Evolutionary conservation across 2,329 filamentous ascomycete genomes (phyloP).

Genomic region (Emmonsiellopsis sp.): DNA sequence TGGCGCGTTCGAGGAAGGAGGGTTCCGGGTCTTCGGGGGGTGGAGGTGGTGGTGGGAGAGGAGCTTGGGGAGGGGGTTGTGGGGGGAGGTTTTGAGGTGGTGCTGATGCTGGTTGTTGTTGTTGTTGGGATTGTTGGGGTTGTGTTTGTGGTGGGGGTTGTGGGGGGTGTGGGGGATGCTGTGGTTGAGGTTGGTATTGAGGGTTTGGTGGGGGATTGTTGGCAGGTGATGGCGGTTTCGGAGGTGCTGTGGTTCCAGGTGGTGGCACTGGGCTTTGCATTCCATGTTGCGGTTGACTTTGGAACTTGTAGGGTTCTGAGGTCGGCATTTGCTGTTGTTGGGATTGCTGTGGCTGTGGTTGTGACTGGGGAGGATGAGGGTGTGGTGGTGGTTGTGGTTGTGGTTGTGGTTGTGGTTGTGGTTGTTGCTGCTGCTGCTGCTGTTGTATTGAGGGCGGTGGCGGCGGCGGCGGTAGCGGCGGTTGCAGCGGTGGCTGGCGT

Average conservation of each 20-base stretch:
- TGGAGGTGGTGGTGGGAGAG: neutral
- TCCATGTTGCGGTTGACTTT: slow-evolving; percentile 5
- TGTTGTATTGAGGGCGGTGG: slow-evolving; percentile 11
- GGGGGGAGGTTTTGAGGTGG: slow-evolving; percentile 13
- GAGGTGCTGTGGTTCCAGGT: slow-evolving; percentile 13
- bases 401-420: slow-evolving; percentile 8
- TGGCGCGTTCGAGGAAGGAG: slow-evolving; percentile 32
- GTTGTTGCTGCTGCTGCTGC: slow-evolving; percentile 8
- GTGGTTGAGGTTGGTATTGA: slow-evolving; percentile 5
- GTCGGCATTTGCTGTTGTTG: slow-evolving; percentile 13
- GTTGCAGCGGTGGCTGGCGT: slow-evolving; percentile 9
- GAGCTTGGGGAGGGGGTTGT: slow-evolving; percentile 7
- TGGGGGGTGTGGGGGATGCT: slow-evolving; percentile 9
- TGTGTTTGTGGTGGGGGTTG: slow-evolving; percentile 12
- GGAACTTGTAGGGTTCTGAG: slow-evolving; percentile 12
- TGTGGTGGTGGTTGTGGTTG: slow-evolving; percentile 16
- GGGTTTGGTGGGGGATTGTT: neutral
- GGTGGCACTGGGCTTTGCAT: neutral
- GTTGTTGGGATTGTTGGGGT: slow-evolving; percentile 3
- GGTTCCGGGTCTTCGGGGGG: slow-evolving; percentile 18
- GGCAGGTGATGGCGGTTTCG: slow-evolving; percentile 6
- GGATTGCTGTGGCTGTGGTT: slow-evolving; percentile 16
- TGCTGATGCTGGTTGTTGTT: slow-evolving; percentile 4
- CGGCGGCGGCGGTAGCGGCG: slow-evolving; percentile 5
- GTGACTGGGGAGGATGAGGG: slow-evolving; percentile 23